phyloP scores from a whole-genome alignment of 805 yeast genomes.

The Kockiozyma suomiensis region DNA sequence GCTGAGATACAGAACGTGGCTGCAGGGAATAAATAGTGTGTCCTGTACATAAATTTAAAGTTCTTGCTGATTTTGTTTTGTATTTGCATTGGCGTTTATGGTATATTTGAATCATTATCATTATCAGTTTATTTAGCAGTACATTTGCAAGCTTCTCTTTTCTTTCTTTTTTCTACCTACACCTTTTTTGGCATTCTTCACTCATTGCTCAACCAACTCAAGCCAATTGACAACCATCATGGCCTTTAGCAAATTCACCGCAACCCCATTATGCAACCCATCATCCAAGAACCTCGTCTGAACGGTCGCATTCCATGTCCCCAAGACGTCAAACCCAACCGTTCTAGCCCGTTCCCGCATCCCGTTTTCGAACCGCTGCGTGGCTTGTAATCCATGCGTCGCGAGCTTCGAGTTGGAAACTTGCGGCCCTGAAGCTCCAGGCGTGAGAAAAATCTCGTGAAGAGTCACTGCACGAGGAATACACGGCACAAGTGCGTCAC shows the following conservation, averaged over 20 bases:
- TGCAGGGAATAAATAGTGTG: not conserved
- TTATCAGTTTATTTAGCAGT: no score
- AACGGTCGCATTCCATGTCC: slow-evolving; percentile 33
- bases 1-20: slow-evolving; percentile 44
- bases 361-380: slow-evolving; percentile 19
- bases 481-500: slow-evolving; percentile 1
- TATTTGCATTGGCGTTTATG: no score
- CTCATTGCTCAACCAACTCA: slow-evolving; percentile 10
- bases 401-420: not conserved
- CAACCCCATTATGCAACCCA: slow-evolving; percentile 21
- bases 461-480: slow-evolving; percentile 1
- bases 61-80: no score
- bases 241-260: slow-evolving; percentile 25
- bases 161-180: no score
- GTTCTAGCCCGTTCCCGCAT: slow-evolving; percentile 5
- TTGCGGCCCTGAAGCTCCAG: slow-evolving; percentile 29
- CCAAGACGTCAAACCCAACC: slow-evolving; percentile 18
- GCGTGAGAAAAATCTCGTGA: slow-evolving; percentile 22
- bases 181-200: no score
- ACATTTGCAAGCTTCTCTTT: no score
- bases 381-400: slow-evolving; percentile 9
- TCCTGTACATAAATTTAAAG: not conserved
- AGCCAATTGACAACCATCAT: slow-evolving; percentile 33
- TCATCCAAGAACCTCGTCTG: slow-evolving; percentile 22
- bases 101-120: no score